These are phyloP conservation scores for Boeremia exigua DNA, from an alignment of 2,329 filamentous ascomycete species.

Conservation along the genomic window DNA sequence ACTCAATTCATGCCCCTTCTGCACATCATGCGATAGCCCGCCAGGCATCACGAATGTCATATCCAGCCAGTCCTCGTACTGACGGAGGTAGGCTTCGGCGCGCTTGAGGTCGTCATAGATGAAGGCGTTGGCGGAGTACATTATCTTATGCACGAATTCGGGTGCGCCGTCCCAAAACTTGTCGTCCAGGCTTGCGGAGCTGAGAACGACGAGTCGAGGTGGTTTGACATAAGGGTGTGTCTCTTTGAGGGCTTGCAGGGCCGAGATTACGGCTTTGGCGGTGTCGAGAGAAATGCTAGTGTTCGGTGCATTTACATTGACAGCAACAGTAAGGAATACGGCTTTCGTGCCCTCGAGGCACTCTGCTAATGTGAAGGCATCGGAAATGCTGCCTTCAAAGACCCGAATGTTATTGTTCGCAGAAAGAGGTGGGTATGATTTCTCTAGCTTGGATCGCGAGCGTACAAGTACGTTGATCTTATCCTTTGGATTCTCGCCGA, in stretches of 20 bases:
- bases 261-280: slow-evolving; percentile 45
- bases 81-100: slow-evolving; percentile 48
- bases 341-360: slow-evolving; percentile 48
- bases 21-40: slow-evolving; percentile 46
- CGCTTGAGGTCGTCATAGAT: slow-evolving; percentile 50
- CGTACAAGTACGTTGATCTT: slow-evolving; percentile 23
- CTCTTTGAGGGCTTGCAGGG: slow-evolving; percentile 39
- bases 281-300: slow-evolving; percentile 49
- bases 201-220: slow-evolving; percentile 54
- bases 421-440: neutral
- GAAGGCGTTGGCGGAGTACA: slow-evolving; percentile 43
- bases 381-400: slow-evolving; percentile 52
- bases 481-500: slow-evolving; percentile 1
- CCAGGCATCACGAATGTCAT: slow-evolving; percentile 54
- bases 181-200: slow-evolving; percentile 52
- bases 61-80: slow-evolving; percentile 48
- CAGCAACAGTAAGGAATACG: slow-evolving; percentile 50
- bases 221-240: slow-evolving; percentile 15
- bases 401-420: slow-evolving; percentile 37
- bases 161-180: slow-evolving; percentile 46
- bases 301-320: slow-evolving; percentile 55
- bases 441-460: slow-evolving; percentile 19
- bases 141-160: slow-evolving; percentile 30
- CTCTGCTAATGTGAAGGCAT: slow-evolving; percentile 46
- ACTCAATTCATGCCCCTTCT: slow-evolving; percentile 52